A percentile compares a stretch with the other conserved stretches of the same genome.
Evolutionary conservation across 1,284 basidiomycete species (phyloP).

Genomic region (Boletus sp.): DNA sequence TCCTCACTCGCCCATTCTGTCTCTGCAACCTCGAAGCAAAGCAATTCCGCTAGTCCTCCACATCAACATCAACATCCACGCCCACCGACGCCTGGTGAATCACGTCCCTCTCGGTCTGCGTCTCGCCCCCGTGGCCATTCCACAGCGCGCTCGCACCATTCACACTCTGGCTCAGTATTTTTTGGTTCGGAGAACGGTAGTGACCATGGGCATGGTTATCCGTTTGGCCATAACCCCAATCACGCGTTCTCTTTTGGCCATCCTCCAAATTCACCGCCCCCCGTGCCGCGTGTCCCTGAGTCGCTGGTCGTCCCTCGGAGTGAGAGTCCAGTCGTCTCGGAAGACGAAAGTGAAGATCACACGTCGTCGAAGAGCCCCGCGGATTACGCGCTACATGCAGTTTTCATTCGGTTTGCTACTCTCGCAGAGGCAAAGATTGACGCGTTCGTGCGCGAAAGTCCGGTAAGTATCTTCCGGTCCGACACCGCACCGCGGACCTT

Average conservation of each 20-base stretch:
- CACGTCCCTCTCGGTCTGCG: slow-evolving; percentile 39
- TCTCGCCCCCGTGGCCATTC: slow-evolving; percentile 53
- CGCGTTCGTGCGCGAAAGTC: slow-evolving; percentile 60
- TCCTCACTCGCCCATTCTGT: slow-evolving; percentile 55
- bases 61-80: slow-evolving; percentile 40
- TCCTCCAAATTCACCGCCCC: slow-evolving; percentile 60
- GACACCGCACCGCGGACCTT: neutral
- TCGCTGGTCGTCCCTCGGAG: slow-evolving; percentile 45
- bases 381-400: slow-evolving; percentile 82
- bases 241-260: slow-evolving; percentile 26
- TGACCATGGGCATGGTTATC: slow-evolving; percentile 51
- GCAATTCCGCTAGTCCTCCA: slow-evolving; percentile 38
- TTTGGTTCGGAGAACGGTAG: slow-evolving; percentile 67
- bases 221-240: slow-evolving; percentile 30
- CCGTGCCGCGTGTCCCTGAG: slow-evolving; percentile 69
- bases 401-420: slow-evolving; percentile 81
- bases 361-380: slow-evolving; percentile 75
- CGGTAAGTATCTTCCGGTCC: slow-evolving; percentile 46
- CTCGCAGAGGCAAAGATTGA: slow-evolving; percentile 77
- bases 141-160: slow-evolving; percentile 65
- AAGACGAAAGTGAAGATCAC: slow-evolving; percentile 57
- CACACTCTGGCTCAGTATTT: slow-evolving; percentile 67
- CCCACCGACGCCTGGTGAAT: slow-evolving; percentile 60
- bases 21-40: slow-evolving; percentile 36
- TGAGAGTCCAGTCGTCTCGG: slow-evolving; percentile 50